Percentiles rank a stretch among this genome's conserved stretches.
Conservation (phyloP, 306 rosid genomes). For the Vicia villosa region DNA sequence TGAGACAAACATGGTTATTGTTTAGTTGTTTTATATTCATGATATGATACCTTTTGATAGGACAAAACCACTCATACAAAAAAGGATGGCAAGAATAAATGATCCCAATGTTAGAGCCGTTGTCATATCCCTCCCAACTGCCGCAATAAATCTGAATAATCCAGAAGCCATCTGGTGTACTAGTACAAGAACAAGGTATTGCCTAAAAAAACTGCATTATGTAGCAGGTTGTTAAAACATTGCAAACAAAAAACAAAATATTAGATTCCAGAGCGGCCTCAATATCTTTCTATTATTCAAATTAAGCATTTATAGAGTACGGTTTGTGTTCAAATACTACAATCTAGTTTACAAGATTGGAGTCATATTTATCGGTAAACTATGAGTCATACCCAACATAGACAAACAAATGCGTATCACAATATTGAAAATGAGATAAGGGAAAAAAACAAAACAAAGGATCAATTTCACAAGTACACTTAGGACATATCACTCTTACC, state of each 20-base stretch:
- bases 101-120: slow-evolving; percentile 56
- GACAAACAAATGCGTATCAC: background rate
- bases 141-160: slow-evolving; percentile 55
- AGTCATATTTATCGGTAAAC: too few species aligned
- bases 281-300: too few species aligned
- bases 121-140: slow-evolving; percentile 56
- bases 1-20: background rate
- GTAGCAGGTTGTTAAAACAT: background rate
- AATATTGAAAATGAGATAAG: background rate
- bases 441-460: background rate
- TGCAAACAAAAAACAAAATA: too few species aligned
- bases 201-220: slow-evolving; percentile 57
- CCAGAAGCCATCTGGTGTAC: slow-evolving; percentile 63
- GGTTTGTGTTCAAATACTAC: too few species aligned
- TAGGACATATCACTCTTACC: slow-evolving; percentile 34
- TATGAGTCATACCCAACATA: too few species aligned
- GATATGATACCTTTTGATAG: slow-evolving; percentile 56
- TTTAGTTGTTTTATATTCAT: slow-evolving; percentile 23
- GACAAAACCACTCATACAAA: slow-evolving; percentile 58
- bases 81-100: slow-evolving; percentile 47
- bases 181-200: slow-evolving; percentile 52
- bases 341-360: too few species aligned
- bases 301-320: too few species aligned
- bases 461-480: background rate
- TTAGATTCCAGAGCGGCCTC: too few species aligned